Evolutionary conservation across 2,329 filamentous ascomycete species (phyloP).

Genomic region (Penicillium hordei): DNA sequence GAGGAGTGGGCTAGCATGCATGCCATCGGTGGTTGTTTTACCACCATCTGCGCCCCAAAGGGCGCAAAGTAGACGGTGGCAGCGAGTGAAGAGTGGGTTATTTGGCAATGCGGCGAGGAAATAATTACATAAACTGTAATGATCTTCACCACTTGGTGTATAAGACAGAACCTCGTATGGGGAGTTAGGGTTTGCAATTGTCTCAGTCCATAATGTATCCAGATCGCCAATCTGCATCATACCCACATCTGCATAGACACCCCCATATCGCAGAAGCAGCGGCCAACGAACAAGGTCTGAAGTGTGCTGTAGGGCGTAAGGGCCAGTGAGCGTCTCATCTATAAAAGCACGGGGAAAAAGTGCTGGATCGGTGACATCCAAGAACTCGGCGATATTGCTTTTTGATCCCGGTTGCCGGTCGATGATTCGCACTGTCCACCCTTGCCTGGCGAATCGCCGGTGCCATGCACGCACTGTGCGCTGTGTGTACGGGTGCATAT

Average conservation of each 20-base stretch:
- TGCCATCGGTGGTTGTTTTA: constrained; percentile 52
- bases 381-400: constrained; percentile 51
- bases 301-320: constrained; percentile 54
- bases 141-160: constrained; percentile 17
- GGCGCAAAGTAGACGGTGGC: constrained; percentile 52
- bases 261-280: constrained; percentile 57
- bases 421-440: constrained; percentile 56
- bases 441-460: constrained; percentile 51
- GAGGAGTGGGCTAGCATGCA: constrained; percentile 43
- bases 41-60: constrained; percentile 49
- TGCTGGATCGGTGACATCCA: constrained; percentile 47
- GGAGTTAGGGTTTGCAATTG: constrained; percentile 48
- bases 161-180: constrained; percentile 52
- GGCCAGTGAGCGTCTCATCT: constrained; percentile 51
- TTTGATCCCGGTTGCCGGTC: constrained; percentile 48
- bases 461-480: constrained; percentile 57
- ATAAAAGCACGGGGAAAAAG: constrained; percentile 53
- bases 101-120: constrained; percentile 8
- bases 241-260: constrained; percentile 59
- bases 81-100: constrained; percentile 50
- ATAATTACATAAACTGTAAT: constrained; percentile 6
- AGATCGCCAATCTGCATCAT: constrained; percentile 59
- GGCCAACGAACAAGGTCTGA: constrained; percentile 61
- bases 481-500: constrained; percentile 54
- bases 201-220: constrained; percentile 54